Evolutionary conservation across 352 stramenopile genomes (phyloP), one percentile per base, ranked within the genome.

Genomic region (Phytophthora sp.): DNA sequence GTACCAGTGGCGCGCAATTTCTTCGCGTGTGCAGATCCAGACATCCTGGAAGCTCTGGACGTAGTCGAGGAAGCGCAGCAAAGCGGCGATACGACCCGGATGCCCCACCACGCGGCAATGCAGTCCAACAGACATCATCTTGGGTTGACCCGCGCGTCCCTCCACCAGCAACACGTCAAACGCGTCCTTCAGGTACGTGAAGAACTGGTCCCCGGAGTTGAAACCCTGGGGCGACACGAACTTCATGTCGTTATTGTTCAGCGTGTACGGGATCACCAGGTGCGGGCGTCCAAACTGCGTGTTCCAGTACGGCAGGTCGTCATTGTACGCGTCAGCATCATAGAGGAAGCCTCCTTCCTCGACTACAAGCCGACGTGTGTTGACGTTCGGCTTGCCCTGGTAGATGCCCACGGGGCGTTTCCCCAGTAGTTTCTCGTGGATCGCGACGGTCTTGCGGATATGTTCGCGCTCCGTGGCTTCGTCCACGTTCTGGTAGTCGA

Each of bases 241-340:
- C 71, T 96, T 89, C 95, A 99, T 98, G 71, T 99, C 95, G 77
- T 98, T 98, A 62, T 98, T 97, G 52, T 86, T 95, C 26, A 99
- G 73, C 34, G 94, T 98, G 79, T 98, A 98, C 2, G 95, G 95
- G 61, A 98, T 98, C 4, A 99, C 83, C n/a, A 99, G 72, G 68
- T 98, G 96, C 28, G 93, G 91, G 23, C 86, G 76, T 6, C 85
- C 88, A 64, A 93, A 94, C 35, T 96, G 87, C 48, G 74, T 80
- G 57, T 84, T 97, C 94, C 95, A 99, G 80, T 98, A 98, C 1
- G 96, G 96, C 28, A 99, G 79, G 69, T 98, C 96, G 71, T 99
- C 95, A 57, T 94, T 94, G 74, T 98, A 99, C 1, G 93, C 85
- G 73, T 99, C 96, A 5, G 92, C 92, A 79, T 98, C 96, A 76